Evolutionary conservation across 805 yeast species (phyloP), one percentile per base, ranked within the genome.

Genomic region (Phaffomyces opuntiae): DNA sequence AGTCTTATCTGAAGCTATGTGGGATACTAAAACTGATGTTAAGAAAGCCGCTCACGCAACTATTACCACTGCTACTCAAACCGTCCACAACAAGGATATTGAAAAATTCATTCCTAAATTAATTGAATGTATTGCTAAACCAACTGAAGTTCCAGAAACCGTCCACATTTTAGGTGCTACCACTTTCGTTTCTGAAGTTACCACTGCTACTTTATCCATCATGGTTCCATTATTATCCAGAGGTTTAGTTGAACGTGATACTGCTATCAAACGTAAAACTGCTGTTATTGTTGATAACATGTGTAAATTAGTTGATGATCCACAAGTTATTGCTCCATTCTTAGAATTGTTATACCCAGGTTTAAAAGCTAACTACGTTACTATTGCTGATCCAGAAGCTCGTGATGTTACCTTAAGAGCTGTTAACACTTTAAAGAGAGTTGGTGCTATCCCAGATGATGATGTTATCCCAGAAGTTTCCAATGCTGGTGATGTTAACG

Each of bases 221-320:
- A 93, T 93, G 99, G 96, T 89, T 59, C 99, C 99, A 69, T 81
- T 93, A 69, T 81, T 93, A 71, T 81, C 96, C 62, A 91, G 99
- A 86, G 99, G 99, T 91, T 82, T 93, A 70, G 95, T 95, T 67
- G 99, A 93, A 81, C 93, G 99, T 81, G 99, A 93, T 67, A 93
- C 99, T 61, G 79, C 97, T 63, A 93, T 93, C 81, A 93, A 93
- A 87, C 90, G 99, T 82, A 93, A 93, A 81, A 85, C 98, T 67
- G 99, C 99, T 62, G 99, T 93, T 70, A 93, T 93, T 74, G 86
- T 91, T 66, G 99, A 93, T 74, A 93, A 93, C 96, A 93, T 93
- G 99, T 93, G 99, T 87, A 93, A 93, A 77, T 87, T 93, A 74
- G 99, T 93, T 78, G 99, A 93, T 70, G 99, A 93, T 72, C 99